These are phyloP conservation scores for Tetrapisispora pingtungensis DNA, from an alignment of 805 yeast genomes.

Conservation along the genomic window DNA sequence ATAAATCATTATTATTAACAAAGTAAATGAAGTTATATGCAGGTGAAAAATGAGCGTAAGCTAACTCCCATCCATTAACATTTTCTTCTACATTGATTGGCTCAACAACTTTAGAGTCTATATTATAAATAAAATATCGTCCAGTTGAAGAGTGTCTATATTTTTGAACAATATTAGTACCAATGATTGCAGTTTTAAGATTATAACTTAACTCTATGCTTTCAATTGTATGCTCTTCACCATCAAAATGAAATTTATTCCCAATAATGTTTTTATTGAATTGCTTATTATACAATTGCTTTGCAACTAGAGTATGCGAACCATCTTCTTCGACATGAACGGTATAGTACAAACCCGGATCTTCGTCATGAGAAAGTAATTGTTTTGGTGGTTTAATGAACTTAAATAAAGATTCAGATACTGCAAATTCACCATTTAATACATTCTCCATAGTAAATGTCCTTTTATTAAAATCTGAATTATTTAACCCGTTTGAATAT, in stretches of 20 bases:
- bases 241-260: constrained; percentile 34
- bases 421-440: constrained; percentile 20
- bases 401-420: constrained; percentile 15
- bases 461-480: background rate
- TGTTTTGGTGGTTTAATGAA: constrained; percentile 19
- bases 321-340: constrained; percentile 11
- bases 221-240: constrained; percentile 32
- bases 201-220: constrained; percentile 36
- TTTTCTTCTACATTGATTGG: constrained; percentile 22
- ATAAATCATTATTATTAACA: constrained; percentile 48
- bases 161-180: constrained; percentile 39
- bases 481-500: no score
- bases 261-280: constrained; percentile 22
- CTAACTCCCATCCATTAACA: constrained; percentile 6
- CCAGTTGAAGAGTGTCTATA: constrained; percentile 67
- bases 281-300: constrained; percentile 24
- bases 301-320: constrained; percentile 17
- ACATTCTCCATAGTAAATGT: constrained; percentile 16
- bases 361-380: constrained; percentile 10
- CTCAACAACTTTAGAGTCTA: constrained; percentile 28
- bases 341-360: constrained; percentile 39
- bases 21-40: constrained; percentile 44
- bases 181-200: constrained; percentile 42
- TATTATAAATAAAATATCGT: constrained; percentile 51
- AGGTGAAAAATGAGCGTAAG: constrained; percentile 55